Evolutionary conservation across 2,329 filamentous ascomycete species (phyloP).

Genomic region (Emericellopsis atlantica): DNA sequence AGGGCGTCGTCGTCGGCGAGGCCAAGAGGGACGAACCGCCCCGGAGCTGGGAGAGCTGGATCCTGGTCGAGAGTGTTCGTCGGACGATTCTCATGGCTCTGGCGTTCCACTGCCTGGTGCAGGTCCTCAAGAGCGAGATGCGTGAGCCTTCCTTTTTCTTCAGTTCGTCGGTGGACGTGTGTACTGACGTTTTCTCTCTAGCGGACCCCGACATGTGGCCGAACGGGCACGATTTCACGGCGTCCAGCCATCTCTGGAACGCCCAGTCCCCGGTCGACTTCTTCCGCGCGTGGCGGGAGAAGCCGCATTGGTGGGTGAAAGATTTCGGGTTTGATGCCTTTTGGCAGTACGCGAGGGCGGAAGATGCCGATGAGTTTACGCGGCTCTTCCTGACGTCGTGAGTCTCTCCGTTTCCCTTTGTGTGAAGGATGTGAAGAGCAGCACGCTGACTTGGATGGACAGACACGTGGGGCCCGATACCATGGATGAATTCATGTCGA

Average conservation of each 20-base stretch:
- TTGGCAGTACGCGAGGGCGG: slow-evolving; percentile 20
- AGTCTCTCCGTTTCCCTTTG: slow-evolving; percentile 8
- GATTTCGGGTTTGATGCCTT: slow-evolving; percentile 21
- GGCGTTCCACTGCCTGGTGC: slow-evolving; percentile 18
- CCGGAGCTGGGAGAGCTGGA: slow-evolving; percentile 29
- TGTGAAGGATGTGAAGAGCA: neutral
- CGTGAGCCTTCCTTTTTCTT: slow-evolving; percentile 12
- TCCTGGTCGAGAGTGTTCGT: slow-evolving; percentile 27
- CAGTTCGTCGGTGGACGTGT: slow-evolving; percentile 3
- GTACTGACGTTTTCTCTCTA: neutral
- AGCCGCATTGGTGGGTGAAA: slow-evolving; percentile 22
- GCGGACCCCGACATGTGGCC: neutral
- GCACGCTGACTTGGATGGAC: neutral
- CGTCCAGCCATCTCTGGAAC: slow-evolving; percentile 29
- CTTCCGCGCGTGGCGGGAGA: slow-evolving; percentile 28
- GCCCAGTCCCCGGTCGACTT: slow-evolving; percentile 26
- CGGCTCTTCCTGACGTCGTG: slow-evolving; percentile 22
- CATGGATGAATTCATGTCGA: slow-evolving; percentile 22
- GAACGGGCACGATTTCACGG: slow-evolving; percentile 14
- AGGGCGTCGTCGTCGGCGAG: slow-evolving; percentile 10
- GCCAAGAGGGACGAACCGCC: slow-evolving; percentile 17
- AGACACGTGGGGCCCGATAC: slow-evolving; percentile 21
- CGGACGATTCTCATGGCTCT: slow-evolving; percentile 21
- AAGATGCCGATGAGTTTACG: slow-evolving; percentile 26
- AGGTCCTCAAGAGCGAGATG: slow-evolving; percentile 18